Evolutionary conservation across 2,329 filamentous ascomycete genomes (phyloP), one percentile per base, ranked within the genome.

Genomic region (Diaporthe destruens): DNA sequence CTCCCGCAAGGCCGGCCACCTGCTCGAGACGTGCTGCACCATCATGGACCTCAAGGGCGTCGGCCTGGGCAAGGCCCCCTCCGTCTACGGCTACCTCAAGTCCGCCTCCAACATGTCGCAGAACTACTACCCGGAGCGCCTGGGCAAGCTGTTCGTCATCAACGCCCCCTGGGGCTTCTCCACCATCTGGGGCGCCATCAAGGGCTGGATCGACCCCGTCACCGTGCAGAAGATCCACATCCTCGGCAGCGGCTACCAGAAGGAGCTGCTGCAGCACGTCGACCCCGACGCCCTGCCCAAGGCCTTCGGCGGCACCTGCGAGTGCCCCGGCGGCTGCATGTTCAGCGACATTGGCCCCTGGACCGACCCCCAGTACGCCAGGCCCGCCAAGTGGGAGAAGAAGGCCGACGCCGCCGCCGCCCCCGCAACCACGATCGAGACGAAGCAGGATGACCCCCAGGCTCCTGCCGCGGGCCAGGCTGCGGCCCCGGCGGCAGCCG

Each of bases 21-120:
- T 99, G 72, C 92, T 98, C 79, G 96, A 99, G 87, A 99, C 96
- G 32, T 98, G 94, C 87, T 98, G 96, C 91, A 96, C 94, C 76
- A 95, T 99, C 85, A 96, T 98, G 92, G 96, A 99, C 84, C 89
- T 98, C 82, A 98, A 98, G 87, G 95, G 95, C 75, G 95, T 99
- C 32, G 94, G 94, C 73, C 85, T 98, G 78, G 88, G 87, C 81
- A 96, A 93, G 84, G 91, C 94, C 55, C 89, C 91, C 75, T 92
- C 93, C 74, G 96, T 98, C 72, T 98, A 97, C 87, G 89, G 90
- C 70, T 98, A 98, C 86, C 90, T 99, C 77, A 90, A 90, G 79
- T 90, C 93, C 81, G 95, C 94, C 57, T 96, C 94, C 44, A 91
- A 87, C 82, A 94, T 99, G 85, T 97, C 94, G 76, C 96, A 98